Evolutionary conservation across 805 yeast genomes (phyloP).

Genomic region (Saccharomycopsis schoenii): DNA sequence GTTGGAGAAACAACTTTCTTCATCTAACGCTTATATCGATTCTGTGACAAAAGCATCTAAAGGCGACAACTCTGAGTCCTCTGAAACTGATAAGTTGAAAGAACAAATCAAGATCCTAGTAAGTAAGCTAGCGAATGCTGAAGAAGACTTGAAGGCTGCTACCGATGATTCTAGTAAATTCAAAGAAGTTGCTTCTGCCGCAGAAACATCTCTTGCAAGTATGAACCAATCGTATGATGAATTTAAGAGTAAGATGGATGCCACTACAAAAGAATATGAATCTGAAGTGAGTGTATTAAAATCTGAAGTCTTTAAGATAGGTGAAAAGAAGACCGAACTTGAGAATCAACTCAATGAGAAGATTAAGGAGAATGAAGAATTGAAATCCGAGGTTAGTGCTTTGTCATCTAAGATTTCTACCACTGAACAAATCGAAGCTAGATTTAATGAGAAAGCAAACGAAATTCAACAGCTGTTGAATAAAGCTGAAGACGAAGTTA

Average conservation of each 20-base stretch:
- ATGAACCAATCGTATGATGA: slow-evolving; percentile 46
- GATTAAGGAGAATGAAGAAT: slow-evolving; percentile 22
- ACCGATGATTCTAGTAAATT: slow-evolving; percentile 51
- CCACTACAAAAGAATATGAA: background rate
- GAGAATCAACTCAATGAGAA: slow-evolving; percentile 18
- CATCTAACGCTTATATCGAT: slow-evolving; percentile 21
- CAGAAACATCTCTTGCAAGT: slow-evolving; percentile 53
- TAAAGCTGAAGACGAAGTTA: slow-evolving; percentile 30
- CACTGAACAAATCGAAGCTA: slow-evolving; percentile 23
- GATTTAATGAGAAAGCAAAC: slow-evolving; percentile 25
- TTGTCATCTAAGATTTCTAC: slow-evolving; percentile 6
- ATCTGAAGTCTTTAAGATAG: slow-evolving; percentile 13
- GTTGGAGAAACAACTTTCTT: slow-evolving; percentile 25
- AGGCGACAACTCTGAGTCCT: background rate
- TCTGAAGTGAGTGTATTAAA: slow-evolving; percentile 14
- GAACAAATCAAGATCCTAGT: slow-evolving; percentile 17
- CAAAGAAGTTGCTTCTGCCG: slow-evolving; percentile 50
- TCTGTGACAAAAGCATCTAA: slow-evolving; percentile 17
- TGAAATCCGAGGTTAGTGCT: slow-evolving; percentile 8
- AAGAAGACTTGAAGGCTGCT: slow-evolving; percentile 46
- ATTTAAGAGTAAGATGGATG: slow-evolving; percentile 25
- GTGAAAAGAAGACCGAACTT: background rate
- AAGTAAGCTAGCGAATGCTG: slow-evolving; percentile 30
- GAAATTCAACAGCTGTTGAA: slow-evolving; percentile 29
- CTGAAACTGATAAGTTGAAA: slow-evolving; percentile 11